Percentiles rank a stretch among this genome's conserved stretches.
Evolutionary conservation across 2,329 filamentous ascomycete species (phyloP).

Genomic region (Fusarium hainanense): DNA sequence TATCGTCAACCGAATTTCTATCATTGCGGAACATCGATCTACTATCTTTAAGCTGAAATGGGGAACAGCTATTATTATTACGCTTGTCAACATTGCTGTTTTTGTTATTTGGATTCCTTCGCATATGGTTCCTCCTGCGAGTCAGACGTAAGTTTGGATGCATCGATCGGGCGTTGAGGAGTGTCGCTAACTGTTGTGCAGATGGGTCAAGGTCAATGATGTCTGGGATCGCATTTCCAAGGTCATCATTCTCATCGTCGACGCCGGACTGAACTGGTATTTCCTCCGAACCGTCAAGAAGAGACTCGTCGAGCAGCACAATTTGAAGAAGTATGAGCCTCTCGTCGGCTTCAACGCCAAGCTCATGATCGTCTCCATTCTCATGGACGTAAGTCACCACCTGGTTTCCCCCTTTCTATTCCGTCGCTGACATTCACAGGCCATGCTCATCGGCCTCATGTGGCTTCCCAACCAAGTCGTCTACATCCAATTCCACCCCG

Average conservation of each 20-base stretch:
- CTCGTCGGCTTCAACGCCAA: conserved; percentile 62
- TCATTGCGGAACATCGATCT: conserved; percentile 56
- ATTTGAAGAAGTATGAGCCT: conserved; percentile 61
- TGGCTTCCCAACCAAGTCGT: conserved; percentile 49
- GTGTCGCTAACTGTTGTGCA: background rate
- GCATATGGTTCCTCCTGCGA: conserved; percentile 54
- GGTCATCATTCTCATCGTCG: conserved; percentile 61
- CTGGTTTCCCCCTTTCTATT: fast-evolving
- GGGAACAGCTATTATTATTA: conserved; percentile 58
- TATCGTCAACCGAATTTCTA: conserved; percentile 64
- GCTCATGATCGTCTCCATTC: conserved; percentile 60
- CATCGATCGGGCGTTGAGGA: fast-evolving
- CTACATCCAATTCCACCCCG: conserved; percentile 62
- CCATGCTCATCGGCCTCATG: conserved; percentile 50
- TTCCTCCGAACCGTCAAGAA: conserved; percentile 60
- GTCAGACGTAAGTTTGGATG: conserved; percentile 45
- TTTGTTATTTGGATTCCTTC: conserved; percentile 66
- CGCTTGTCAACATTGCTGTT: conserved; percentile 63
- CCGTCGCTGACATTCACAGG: background rate
- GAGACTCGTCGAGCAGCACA: conserved; percentile 58
- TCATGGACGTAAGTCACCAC: conserved; percentile 56
- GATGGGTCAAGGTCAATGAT: conserved; percentile 57
- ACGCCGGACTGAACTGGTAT: conserved; percentile 62
- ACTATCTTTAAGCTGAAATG: conserved; percentile 58
- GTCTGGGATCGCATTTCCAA: conserved; percentile 66